Evolutionary conservation across 208 protist species (phyloP).

Genomic region (Crithidia thermophila): DNA sequence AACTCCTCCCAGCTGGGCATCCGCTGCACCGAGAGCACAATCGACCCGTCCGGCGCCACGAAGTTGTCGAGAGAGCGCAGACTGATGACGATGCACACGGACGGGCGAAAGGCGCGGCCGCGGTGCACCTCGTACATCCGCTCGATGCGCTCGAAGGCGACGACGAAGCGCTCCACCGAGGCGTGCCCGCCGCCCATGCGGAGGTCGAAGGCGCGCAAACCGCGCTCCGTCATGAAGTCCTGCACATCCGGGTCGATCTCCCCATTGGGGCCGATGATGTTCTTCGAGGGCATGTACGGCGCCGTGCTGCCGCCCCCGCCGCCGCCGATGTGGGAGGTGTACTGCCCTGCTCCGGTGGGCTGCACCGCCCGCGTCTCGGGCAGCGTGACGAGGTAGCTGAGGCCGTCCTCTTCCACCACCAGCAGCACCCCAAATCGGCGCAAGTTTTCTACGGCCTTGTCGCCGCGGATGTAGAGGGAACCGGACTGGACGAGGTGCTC

Average conservation of each 20-base stretch:
- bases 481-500: slow-evolving; percentile 69
- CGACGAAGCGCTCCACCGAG: slow-evolving; percentile 78
- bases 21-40: slow-evolving; percentile 71
- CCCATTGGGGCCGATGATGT: slow-evolving; percentile 75
- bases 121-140: slow-evolving; percentile 80
- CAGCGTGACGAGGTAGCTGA: slow-evolving; percentile 80
- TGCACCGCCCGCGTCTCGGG: slow-evolving; percentile 52
- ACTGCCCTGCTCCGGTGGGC: slow-evolving; percentile 23
- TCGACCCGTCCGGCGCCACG: slow-evolving; percentile 73
- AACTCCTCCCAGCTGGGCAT: slow-evolving; percentile 82
- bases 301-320: slow-evolving; percentile 32
- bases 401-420: slow-evolving; percentile 66
- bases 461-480: slow-evolving; percentile 70
- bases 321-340: slow-evolving; percentile 26
- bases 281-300: slow-evolving; percentile 48
- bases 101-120: slow-evolving; percentile 63
- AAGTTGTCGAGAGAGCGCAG: slow-evolving; percentile 60
- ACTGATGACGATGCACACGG: slow-evolving; percentile 71
- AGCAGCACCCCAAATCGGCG: slow-evolving; percentile 74
- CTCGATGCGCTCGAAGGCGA: slow-evolving; percentile 77
- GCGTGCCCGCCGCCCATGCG: slow-evolving; percentile 80
- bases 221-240: slow-evolving; percentile 74
- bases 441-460: slow-evolving; percentile 77
- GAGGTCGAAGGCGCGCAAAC: slow-evolving; percentile 77
- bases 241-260: slow-evolving; percentile 77